A percentile compares a stretch with the other conserved stretches of the same genome.
Evolutionary conservation across 805 yeast species (phyloP).

Genomic region (Spathaspora arborariae): DNA sequence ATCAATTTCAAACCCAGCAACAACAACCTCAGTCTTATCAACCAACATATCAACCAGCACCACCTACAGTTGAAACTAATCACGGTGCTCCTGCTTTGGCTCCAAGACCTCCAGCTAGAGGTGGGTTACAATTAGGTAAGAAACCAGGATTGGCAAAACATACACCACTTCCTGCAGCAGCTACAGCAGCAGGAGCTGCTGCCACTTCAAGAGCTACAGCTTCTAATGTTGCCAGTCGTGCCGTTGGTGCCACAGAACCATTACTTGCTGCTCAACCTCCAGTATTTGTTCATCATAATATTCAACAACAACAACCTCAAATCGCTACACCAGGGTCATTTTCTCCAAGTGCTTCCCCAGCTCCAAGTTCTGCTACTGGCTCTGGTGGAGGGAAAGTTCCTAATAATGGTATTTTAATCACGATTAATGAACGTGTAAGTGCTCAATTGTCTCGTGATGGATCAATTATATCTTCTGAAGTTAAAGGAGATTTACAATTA

Average conservation of each 20-base stretch:
- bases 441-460: constrained; percentile 87
- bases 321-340: constrained; percentile 13
- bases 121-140: constrained; percentile 8
- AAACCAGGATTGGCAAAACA: constrained; percentile 12
- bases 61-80: constrained; percentile 18
- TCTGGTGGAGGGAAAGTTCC: constrained; percentile 23
- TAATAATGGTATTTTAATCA: constrained; percentile 77
- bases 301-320: constrained; percentile 14
- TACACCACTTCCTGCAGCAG: constrained; percentile 15
- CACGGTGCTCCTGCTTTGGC: neutral
- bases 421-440: constrained; percentile 70
- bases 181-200: neutral
- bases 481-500: constrained; percentile 87
- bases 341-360: constrained; percentile 23
- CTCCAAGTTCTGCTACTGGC: constrained; percentile 14
- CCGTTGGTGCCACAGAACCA: constrained; percentile 45
- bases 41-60: constrained; percentile 24
- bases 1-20: constrained; percentile 15
- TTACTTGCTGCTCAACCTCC: constrained; percentile 29
- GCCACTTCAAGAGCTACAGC: neutral
- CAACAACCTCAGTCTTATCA: constrained; percentile 19
- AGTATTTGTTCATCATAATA: constrained; percentile 28
- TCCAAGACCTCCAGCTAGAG: constrained; percentile 5
- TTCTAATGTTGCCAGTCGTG: constrained; percentile 43
- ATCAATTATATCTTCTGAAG: constrained; percentile 59